Evolutionary conservation across 176 grass and related monocot species (phyloP), one percentile per base, ranked within the genome.

Genomic region (Alloteropsis semialata): DNA sequence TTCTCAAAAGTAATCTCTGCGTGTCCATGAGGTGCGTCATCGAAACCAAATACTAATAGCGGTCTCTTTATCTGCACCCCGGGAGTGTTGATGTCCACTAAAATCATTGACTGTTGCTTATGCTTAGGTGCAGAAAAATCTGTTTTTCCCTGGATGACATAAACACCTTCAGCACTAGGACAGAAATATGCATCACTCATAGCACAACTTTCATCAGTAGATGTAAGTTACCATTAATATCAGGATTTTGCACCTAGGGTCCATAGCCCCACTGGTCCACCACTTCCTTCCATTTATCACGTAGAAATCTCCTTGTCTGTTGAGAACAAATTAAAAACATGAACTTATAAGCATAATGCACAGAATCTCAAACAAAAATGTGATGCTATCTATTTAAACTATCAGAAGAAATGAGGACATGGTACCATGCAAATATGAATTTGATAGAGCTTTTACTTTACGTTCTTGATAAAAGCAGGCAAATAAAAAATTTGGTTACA

Each of bases 191-290:
- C 4, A 82, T 37, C 5, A 71, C n/a, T n/a, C 16, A 46, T 28
- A 15, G 22, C 46, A 75, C 42, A 7, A 27, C 1, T 10, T 70
- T 71, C 15, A 77, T 48, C 6, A 14, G 34, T 51, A 74, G 15
- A 49, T 59, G n/a, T 39, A 74, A 50, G n/a, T 83, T 84, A 99
- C 96, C 96, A 99, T 99, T 69, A 99, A 63, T 79, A 99, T 92
- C 49, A 99, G 85, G 69, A 99, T 85, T 92, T 96, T 90, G 85
- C 93, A 99, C 71, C 96, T 93, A 82, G 93, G 96, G 36, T 98
- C 93, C 96, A 96, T 99, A 54, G 96, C 93, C 19, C 96, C 96
- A 86, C 96, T 96, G 18, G 96, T 99, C 96, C 93, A 99, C 93
- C 93, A 96, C 56, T 99, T 96, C 66, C 22, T 93, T 75, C 96